Base-by-base conservation (phyloP, 345 rosid species). In the Salix caprea region DNA sequence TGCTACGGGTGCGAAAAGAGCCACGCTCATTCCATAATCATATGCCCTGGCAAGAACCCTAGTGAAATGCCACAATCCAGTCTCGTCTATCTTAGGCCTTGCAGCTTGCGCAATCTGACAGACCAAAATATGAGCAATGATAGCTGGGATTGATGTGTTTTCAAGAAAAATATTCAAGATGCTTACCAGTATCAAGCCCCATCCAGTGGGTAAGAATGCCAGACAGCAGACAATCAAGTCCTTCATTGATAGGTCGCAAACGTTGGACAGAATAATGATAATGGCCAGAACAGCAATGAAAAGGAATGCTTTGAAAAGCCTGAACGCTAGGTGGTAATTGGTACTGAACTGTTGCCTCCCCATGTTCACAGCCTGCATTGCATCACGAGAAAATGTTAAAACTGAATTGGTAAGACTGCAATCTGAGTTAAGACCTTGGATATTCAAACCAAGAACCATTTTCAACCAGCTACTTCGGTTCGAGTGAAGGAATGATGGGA, bases 131-230 rank as follows among this genome's bases (percentile, higher is more conserved):
- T 37, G 23, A 62, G 32, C 9, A 23, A 9, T 4, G 66, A 46
- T 46, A 14, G 14, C 52, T 46, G 4, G 52, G 52, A 46, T 3
- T 13, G 18, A 46, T 46, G 52, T 46, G 18, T 46, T 46, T 46
- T 0, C 52, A 12, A 4, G 52, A 46, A 46, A 46, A 46, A 3
- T 46, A 36, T 36, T 36, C 37, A 3, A 46, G 61, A 42, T 28
- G 42, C 86, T 82, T 87, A 95, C 99, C 97, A 95, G 75, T 85
- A 93, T 84, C 73, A 95, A 84, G 75, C 99, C 97, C 99, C 99
- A 95, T 71, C 97, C 99, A 0, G 99, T 95, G 5, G 99, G 99
- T 80, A 93, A 72, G 81, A 95, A 95, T 3, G 97, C 99, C 66
- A 95, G 85, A 83, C 92, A 87, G 84, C 97, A 93, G 69, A 93